These are phyloP conservation scores for Mortierella polycephala DNA, from an alignment of 371 early-diverging fungal species.

Conservation along the genomic window DNA sequence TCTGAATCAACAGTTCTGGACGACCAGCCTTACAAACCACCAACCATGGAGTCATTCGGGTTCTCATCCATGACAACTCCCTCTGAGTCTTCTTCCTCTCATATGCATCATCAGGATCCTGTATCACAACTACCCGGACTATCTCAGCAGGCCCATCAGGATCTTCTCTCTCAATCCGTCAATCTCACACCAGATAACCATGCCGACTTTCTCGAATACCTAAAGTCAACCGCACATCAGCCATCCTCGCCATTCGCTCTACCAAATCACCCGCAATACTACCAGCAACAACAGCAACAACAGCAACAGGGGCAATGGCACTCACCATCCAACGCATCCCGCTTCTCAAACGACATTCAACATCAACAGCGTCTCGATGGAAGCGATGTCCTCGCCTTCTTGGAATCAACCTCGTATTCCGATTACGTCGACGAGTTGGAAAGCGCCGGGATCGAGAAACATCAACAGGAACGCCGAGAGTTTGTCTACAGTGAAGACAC, in stretches of 20 bases:
- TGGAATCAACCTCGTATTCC: constrained; percentile 42
- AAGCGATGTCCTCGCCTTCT: constrained; percentile 29
- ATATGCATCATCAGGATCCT: background rate
- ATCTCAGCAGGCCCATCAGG: constrained; percentile 13
- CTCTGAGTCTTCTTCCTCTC: background rate
- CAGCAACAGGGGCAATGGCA: constrained; percentile 1
- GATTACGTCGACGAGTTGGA: constrained; percentile 45
- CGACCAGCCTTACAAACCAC: constrained; percentile 32
- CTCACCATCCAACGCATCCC: background rate
- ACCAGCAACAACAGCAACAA: background rate
- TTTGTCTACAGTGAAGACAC: constrained; percentile 33
- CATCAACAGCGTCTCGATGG: constrained; percentile 37
- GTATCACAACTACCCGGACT: constrained; percentile 6
- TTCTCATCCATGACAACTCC: constrained; percentile 3
- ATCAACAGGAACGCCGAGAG: constrained; percentile 36
- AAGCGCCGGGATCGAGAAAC: constrained; percentile 27
- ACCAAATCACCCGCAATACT: background rate
- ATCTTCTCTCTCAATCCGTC: constrained; percentile 32
- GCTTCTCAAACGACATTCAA: constrained; percentile 26
- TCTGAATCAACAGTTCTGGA: constrained; percentile 35
- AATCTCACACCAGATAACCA: constrained; percentile 47
- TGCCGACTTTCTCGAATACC: constrained; percentile 41
- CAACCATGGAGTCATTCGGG: constrained; percentile 23
- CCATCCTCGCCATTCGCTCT: background rate
- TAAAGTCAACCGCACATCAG: constrained; percentile 30